Base-by-base conservation (phyloP, 768 basidiomycete species). In the Boletus rufocinnamomeus region DNA sequence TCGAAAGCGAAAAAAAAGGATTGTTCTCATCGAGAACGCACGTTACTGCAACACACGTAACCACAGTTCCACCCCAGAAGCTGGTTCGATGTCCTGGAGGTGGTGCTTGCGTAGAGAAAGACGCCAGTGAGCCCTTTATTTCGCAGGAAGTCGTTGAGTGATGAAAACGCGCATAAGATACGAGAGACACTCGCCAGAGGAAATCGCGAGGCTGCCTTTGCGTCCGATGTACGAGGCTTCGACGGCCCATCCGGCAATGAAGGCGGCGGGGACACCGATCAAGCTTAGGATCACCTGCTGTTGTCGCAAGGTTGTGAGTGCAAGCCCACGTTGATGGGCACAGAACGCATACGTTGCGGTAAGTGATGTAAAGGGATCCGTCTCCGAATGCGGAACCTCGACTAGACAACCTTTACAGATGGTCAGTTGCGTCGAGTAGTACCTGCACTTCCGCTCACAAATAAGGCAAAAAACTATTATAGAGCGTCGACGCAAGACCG, bases 41-140 rank as follows among this genome's bases (percentile, higher is more conserved):
- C 82, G 64, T 85, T 86, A 53, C 82, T 84, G 61, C 72, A 79
- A 67, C 87, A 87, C n/a, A 75, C 79, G 61, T 88, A 89, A 10
- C 82, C 88, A 66, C 88, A 92, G 72, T 91, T 91, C 89, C 89
- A 92, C 48, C 84, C 89, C 27, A 92, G 77, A 43, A 91, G 78
- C 28, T 82, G 78, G 59, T 86, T 78, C 9, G 86, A 88, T 58
- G 80, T 84, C 63, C 83, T 80, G 32, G 89, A 81, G n/a, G 89
- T 91, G 46, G 89, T 91, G 34, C 82, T 85, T 61, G 80, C 85
- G 66, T 88, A 86, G 47, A 93, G 80, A 75, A 91, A 91, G 14
- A 78, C 79, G 17, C 89, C 89, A 13, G 90, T 91, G 65, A 91
- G 78, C 69, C 80, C 84, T 86, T 74, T 68, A 68, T 79, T 78